Conservation (phyloP, 2,329 filamentous ascomycete species). For the Sporothrix curviconia region DNA sequence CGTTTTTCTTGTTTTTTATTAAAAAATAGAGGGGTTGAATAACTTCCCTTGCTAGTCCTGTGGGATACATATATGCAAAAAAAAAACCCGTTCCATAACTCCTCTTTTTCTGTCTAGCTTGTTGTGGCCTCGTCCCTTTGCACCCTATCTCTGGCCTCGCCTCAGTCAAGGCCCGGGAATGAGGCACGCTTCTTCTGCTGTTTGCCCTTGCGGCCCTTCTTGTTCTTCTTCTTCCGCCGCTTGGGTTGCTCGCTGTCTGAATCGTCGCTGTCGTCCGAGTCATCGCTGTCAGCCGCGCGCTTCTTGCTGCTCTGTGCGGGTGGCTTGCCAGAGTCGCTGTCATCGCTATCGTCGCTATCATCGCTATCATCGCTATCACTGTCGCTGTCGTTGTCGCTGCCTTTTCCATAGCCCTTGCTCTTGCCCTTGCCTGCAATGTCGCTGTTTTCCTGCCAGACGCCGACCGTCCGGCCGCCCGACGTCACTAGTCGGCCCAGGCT, state of each 20-base stretch:
- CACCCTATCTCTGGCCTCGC: background rate
- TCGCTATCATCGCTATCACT: constrained; percentile 40
- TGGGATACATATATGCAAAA: background rate
- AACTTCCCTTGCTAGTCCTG: too few relatives aligned
- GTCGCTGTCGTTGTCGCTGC: constrained; percentile 18
- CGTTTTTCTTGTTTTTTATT: background rate
- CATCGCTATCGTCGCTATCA: constrained; percentile 42
- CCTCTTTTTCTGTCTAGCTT: background rate
- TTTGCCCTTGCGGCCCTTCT: constrained; percentile 22
- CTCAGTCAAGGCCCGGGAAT: constrained; percentile 29
- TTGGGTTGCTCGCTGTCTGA: constrained; percentile 23
- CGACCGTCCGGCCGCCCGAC: constrained; percentile 77
- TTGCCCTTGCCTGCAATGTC: constrained; percentile 29
- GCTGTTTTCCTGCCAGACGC: constrained; percentile 77
- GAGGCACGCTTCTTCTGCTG: constrained; percentile 16
- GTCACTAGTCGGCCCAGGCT: constrained; percentile 80
- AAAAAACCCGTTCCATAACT: background rate
- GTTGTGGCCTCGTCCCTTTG: background rate
- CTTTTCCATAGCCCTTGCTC: background rate
- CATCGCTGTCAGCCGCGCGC: constrained; percentile 30
- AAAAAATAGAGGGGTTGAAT: too few relatives aligned
- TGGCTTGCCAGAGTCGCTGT: constrained; percentile 26
- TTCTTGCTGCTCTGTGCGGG: constrained; percentile 33
- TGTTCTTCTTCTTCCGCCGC: constrained; percentile 29
- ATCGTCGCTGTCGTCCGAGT: constrained; percentile 31